Conservation (phyloP, 495 filamentous ascomycete genomes). For the Penicillium lagena region DNA sequence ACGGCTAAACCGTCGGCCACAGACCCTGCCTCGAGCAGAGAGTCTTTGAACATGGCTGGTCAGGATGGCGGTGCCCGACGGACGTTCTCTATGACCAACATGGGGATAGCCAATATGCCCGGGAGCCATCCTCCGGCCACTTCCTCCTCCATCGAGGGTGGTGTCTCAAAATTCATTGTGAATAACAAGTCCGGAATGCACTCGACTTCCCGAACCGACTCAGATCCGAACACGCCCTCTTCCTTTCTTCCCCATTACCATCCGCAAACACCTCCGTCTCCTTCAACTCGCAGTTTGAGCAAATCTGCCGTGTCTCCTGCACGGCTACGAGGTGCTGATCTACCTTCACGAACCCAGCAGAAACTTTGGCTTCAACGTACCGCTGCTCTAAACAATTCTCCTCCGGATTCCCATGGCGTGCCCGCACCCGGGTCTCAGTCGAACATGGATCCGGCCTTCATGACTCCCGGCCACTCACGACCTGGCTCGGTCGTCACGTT, state of each 20-base stretch:
- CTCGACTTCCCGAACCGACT: conserved; percentile 34
- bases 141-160: conserved; percentile 43
- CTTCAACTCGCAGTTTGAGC: conserved; percentile 12
- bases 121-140: conserved; percentile 26
- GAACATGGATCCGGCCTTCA: conserved; percentile 27
- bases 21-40: conserved; percentile 27
- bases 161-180: conserved; percentile 39
- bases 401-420: conserved; percentile 36
- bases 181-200: conserved; percentile 26
- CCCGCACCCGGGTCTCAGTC: conserved; percentile 22
- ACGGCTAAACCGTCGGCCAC: conserved; percentile 30
- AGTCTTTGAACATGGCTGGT: conserved; percentile 28
- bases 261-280: conserved; percentile 40
- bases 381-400: conserved; percentile 39
- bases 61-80: conserved; percentile 31
- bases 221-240: conserved; percentile 43
- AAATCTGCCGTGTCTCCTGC: conserved; percentile 24
- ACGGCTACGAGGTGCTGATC: conserved; percentile 27
- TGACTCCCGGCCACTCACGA: conserved; percentile 14
- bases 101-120: conserved; percentile 18
- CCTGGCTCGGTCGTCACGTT: conserved; percentile 12
- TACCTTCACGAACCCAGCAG: conserved; percentile 40
- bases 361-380: conserved; percentile 46
- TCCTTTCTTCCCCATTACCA: conserved; percentile 45
- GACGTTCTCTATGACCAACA: conserved; percentile 22